Evolutionary conservation across 768 basidiomycete genomes (phyloP), one percentile per base, ranked within the genome.

Genomic region (Thelephora ganbajun): DNA sequence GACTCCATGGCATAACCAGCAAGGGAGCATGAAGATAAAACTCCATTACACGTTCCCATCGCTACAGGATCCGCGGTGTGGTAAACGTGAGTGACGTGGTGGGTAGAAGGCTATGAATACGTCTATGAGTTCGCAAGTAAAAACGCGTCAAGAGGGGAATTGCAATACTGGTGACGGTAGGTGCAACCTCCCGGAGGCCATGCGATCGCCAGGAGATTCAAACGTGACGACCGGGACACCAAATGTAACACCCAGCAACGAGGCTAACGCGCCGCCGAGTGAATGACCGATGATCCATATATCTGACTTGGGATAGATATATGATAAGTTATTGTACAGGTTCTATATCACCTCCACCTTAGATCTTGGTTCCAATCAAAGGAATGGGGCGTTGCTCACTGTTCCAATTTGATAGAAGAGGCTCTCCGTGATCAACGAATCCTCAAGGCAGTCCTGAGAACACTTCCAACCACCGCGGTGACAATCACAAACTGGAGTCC

Each of bases 61-160:
- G 93, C 76, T 33, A 97, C 87, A 0, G 93, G 93, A 69, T 98
- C 94, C 18, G 83, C 93, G 1, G 85, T 97, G 59, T 97, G 84
- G 57, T 86, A 94, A 6, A 97, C 71, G 57, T 97, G 90, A 0
- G 83, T 91, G 36, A 94, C 69, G 52, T 87, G 84, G 2, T 79
- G 75, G 0, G 71, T 70, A 1, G 80, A 79, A 0, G 81, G 83
- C 82, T 85, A 54, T 14, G 9, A 12, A 18, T 2, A 9, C 5
- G 35, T 20, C 16, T 4, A 6, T 26, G 19, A 20, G 43, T 14
- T 36, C 41, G 41, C 33, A 20, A 26, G 20, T 46, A 18, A 46
- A 23, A 12, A 11, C 30, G 20, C 4, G 12, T 36, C 19, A 37
- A 9, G 5, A n/a, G 18, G 35, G 35, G 16, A 30, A 23, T 14